phyloP scores from a whole-genome alignment of 176 grass and related monocot species.

The Poa annua region DNA sequence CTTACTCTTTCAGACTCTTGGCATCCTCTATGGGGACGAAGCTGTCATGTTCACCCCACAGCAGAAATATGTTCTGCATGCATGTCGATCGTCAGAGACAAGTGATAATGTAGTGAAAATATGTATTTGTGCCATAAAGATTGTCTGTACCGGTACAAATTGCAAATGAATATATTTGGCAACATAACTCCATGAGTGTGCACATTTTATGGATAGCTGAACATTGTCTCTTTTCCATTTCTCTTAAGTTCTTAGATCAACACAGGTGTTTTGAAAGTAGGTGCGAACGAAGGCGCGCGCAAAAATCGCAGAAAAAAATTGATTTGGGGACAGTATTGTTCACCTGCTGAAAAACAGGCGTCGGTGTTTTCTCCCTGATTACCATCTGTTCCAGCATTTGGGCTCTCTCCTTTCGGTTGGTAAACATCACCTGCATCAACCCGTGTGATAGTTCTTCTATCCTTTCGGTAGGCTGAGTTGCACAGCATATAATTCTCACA shows the following conservation, averaged over 20 bases:
- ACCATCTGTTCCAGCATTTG: slow-evolving; percentile 53
- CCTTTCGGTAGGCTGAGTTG: neutral
- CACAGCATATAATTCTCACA: too few relatives aligned
- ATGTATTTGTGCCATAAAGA: too few relatives aligned
- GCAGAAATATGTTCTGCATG: slow-evolving; percentile 52
- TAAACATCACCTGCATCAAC: slow-evolving; percentile 50
- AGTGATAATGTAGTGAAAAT: neutral
- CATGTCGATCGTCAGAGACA: neutral
- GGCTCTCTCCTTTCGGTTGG: slow-evolving; percentile 52
- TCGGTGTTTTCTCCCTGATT: slow-evolving; percentile 22
- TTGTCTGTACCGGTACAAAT: too few relatives aligned
- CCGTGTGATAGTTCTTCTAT: neutral
- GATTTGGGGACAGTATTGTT: neutral
- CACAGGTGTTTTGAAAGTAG: too few relatives aligned
- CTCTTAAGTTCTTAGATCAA: too few relatives aligned
- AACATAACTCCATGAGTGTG: too few relatives aligned
- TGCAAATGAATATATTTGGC: too few relatives aligned
- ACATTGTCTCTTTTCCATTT: too few relatives aligned
- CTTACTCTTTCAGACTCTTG: slow-evolving; percentile 60
- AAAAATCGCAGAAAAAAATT: too few relatives aligned
- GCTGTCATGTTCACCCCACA: slow-evolving; percentile 66
- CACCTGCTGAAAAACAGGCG: neutral
- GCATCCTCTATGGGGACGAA: slow-evolving; percentile 52
- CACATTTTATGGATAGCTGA: too few relatives aligned
- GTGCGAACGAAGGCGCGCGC: too few relatives aligned